Conservation (phyloP, 1,284 basidiomycete species). For the Leccinum holopus region DNA sequence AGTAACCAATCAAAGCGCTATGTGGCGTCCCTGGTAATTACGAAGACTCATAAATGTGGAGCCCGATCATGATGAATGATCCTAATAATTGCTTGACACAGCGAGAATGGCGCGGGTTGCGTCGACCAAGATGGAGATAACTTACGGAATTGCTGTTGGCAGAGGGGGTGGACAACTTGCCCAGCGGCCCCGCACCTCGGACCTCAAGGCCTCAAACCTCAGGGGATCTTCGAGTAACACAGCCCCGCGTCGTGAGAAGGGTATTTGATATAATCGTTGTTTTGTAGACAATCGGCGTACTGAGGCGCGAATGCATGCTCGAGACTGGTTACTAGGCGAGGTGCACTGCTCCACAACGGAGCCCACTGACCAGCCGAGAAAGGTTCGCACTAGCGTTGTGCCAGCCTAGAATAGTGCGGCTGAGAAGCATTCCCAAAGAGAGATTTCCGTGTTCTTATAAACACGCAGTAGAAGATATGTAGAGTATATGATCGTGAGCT, state of each 20-base stretch:
- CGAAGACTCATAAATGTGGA: constrained; percentile 25
- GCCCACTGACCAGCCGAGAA: constrained; percentile 20
- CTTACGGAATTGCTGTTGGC: constrained; percentile 17
- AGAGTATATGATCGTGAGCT: constrained; percentile 26
- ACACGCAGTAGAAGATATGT: constrained; percentile 16
- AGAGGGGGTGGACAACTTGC: constrained; percentile 8
- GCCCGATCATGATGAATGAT: constrained; percentile 23
- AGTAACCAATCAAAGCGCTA: constrained; percentile 22
- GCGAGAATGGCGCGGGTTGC: constrained; percentile 17
- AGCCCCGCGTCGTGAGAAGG: constrained; percentile 13
- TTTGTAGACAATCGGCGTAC: constrained; percentile 21
- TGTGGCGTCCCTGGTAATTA: constrained; percentile 27
- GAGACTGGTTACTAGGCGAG: constrained; percentile 22
- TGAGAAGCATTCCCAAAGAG: constrained; percentile 22
- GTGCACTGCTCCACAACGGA: constrained; percentile 13
- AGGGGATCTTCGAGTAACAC: constrained; percentile 12
- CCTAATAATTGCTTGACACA: constrained; percentile 8
- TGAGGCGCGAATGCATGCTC: constrained; percentile 22
- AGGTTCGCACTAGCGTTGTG: constrained; percentile 26
- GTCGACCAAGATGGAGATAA: constrained; percentile 16
- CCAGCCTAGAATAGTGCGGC: constrained; percentile 25
- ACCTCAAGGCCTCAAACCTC: constrained; percentile 3
- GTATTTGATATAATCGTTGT: constrained; percentile 22
- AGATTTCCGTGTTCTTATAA: constrained; percentile 8
- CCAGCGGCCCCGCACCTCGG: constrained; percentile 8